A percentile compares a stretch with the other conserved stretches of the same genome.
phyloP scores from a whole-genome alignment of 352 stramenopile species.

The Pythium coloratum region DNA sequence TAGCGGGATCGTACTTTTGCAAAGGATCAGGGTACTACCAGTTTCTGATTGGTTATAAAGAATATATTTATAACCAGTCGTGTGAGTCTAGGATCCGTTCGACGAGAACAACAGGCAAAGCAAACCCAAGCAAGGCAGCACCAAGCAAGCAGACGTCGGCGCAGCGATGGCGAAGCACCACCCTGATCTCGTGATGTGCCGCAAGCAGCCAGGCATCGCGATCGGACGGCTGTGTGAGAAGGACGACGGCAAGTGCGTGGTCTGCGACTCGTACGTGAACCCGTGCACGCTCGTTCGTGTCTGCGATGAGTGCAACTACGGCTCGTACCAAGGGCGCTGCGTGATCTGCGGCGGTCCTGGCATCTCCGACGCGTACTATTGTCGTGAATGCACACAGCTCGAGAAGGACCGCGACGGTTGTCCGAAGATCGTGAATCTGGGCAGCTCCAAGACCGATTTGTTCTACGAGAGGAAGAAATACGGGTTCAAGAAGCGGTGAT shows the following conservation, averaged over 20 bases:
- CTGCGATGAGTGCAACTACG: conserved; percentile 99
- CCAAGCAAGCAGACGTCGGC: conserved; percentile 3
- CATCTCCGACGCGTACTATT: conserved; percentile 99
- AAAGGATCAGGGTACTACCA: not conserved
- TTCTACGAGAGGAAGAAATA: conserved; percentile 99
- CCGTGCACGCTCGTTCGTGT: conserved; percentile 97
- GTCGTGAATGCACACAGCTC: conserved; percentile 97
- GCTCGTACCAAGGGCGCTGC: conserved; percentile 94
- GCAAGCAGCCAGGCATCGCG: conserved; percentile 98
- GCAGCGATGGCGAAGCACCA: conserved; percentile 98
- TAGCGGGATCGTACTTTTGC: conserved; percentile 23
- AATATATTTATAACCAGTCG: conserved; percentile 15
- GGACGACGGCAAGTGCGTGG: conserved; percentile 98
- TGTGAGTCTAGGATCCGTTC: conserved; percentile 12
- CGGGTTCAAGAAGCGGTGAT: conserved; percentile 90
- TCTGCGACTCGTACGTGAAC: conserved; percentile 99
- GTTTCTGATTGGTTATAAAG: conserved; percentile 15
- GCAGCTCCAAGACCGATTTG: conserved; percentile 94
- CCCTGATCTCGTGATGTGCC: conserved; percentile 99
- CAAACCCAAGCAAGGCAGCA: conserved; percentile 13
- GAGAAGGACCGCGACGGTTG: conserved; percentile 98
- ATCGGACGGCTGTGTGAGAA: conserved; percentile 99
- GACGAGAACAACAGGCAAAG: not conserved
- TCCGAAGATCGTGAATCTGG: conserved; percentile 99
- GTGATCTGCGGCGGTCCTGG: conserved; percentile 97